Base-by-base conservation (phyloP, 2,329 filamentous ascomycete species). In the Neodidymelliopsis sp. region DNA sequence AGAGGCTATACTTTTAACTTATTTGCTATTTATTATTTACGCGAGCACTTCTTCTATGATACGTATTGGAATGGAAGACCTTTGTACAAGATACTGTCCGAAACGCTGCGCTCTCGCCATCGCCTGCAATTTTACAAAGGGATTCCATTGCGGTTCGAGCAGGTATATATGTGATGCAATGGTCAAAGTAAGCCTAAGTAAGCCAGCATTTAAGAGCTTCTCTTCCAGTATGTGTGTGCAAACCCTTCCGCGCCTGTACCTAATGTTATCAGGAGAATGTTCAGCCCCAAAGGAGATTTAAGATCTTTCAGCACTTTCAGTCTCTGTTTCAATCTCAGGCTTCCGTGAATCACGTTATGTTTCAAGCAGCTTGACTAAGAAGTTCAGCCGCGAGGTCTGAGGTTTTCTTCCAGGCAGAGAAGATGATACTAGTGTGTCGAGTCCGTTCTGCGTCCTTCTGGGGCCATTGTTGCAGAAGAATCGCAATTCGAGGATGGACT, bases 361-460 rank as follows among this genome's bases (percentile, higher is more conserved):
- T 16, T 53, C 27, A 73, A 59, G 16, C 28, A 12, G 60, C 39
- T n/a, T 40, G 45, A 4, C 19, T 41, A 23, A 70, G 53, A 13
- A 69, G 54, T 22, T 49, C 41, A 24, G 57, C 61, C 11, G 69
- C 44, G 33, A 71, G 35, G 38, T 67, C 60, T 2, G 74, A 54
- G 31, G 64, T 71, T 18, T 65, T 68, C 9, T 61, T 72, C 71
- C 70, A 74, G 18, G 50, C 67, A 13, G 68, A 71, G 48, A 73
- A 73, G 11, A 73, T 53, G 38, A 73, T 62, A 37, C 70, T 73
- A 19, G 28, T 29, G 22, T 13, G 38, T 34, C 19, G 7, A 40
- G 25, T 16, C 15, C 40, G 3, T 45, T 19, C 16, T 34, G 27
- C 23, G 10, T 52, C 24, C 24, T 40, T 33, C 25, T 31, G 13